Percentiles rank a stretch among this genome's conserved stretches.
Conservation (phyloP, 257 asterid species). For the Nicotiana undulata region DNA sequence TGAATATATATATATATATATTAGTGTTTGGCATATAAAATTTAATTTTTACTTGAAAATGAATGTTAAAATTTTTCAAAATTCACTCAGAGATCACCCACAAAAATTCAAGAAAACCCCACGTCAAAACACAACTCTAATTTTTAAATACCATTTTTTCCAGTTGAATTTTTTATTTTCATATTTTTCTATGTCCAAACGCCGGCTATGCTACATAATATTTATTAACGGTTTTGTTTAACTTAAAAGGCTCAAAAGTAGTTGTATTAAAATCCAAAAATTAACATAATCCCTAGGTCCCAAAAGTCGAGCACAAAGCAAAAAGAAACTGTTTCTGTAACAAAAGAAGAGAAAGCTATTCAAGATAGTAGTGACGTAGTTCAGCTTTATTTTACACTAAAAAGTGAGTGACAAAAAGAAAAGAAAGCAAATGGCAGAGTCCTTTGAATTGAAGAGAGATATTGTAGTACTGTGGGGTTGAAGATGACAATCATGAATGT, state of each 20-base stretch:
- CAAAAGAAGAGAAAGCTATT: slow-evolving; percentile 4
- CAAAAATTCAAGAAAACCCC: too few species aligned
- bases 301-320: not conserved
- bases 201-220: too few species aligned
- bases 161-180: too few species aligned
- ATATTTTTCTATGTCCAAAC: too few species aligned
- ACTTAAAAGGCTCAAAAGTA: not conserved
- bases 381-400: not conserved
- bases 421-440: not conserved
- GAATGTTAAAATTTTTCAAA: too few species aligned
- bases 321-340: not conserved
- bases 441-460: slow-evolving; percentile 13
- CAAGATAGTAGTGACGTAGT: not conserved
- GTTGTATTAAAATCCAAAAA: not conserved
- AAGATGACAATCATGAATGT: slow-evolving; percentile 37
- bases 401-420: slow-evolving; percentile 6
- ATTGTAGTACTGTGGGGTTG: slow-evolving; percentile 20
- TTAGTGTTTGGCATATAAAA: too few species aligned
- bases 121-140: too few species aligned
- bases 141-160: too few species aligned
- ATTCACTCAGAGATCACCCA: too few species aligned
- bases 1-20: too few species aligned
- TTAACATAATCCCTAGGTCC: not conserved
- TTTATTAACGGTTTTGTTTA: not conserved
- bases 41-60: too few species aligned